A percentile compares a stretch with the other conserved stretches of the same genome.
phyloP scores from a whole-genome alignment of 202 grass and related monocot genomes.

The Hordeum pubiflorum region DNA sequence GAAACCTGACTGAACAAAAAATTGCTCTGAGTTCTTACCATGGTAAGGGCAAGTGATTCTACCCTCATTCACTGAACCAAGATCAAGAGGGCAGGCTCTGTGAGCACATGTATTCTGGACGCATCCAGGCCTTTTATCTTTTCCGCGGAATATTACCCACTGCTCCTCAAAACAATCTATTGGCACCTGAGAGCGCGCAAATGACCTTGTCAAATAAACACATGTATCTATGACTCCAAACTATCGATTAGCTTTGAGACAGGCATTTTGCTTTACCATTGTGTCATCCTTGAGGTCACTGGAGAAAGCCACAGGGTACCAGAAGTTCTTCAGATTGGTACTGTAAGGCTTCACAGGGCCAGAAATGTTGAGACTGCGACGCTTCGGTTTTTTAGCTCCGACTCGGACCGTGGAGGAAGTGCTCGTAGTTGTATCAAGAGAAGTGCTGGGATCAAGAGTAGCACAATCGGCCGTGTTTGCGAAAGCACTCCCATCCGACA shows the following conservation, averaged over 20 bases:
- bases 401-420: slow-evolving; percentile 38
- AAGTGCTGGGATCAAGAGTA: slow-evolving; percentile 53
- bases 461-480: slow-evolving; percentile 30
- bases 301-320: slow-evolving; percentile 95
- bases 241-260: background rate
- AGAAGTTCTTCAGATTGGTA: slow-evolving; percentile 80
- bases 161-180: slow-evolving; percentile 96
- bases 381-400: slow-evolving; percentile 31
- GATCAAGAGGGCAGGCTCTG: slow-evolving; percentile 94
- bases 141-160: slow-evolving; percentile 94
- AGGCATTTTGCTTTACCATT: slow-evolving; percentile 45
- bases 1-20: background rate
- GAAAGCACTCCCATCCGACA: slow-evolving; percentile 38
- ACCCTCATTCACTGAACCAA: slow-evolving; percentile 84
- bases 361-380: slow-evolving; percentile 54
- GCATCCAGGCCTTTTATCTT: slow-evolving; percentile 80
- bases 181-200: slow-evolving; percentile 50
- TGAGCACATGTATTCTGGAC: slow-evolving; percentile 98
- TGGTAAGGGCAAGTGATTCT: slow-evolving; percentile 96
- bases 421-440: slow-evolving; percentile 34
- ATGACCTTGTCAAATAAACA: slow-evolving; percentile 7
- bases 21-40: slow-evolving; percentile 40
- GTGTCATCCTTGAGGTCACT: slow-evolving; percentile 89
- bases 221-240: background rate
- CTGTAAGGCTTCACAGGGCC: slow-evolving; percentile 76